Conservation (phyloP, 306 rosid genomes). For the Purshia tridentata region DNA sequence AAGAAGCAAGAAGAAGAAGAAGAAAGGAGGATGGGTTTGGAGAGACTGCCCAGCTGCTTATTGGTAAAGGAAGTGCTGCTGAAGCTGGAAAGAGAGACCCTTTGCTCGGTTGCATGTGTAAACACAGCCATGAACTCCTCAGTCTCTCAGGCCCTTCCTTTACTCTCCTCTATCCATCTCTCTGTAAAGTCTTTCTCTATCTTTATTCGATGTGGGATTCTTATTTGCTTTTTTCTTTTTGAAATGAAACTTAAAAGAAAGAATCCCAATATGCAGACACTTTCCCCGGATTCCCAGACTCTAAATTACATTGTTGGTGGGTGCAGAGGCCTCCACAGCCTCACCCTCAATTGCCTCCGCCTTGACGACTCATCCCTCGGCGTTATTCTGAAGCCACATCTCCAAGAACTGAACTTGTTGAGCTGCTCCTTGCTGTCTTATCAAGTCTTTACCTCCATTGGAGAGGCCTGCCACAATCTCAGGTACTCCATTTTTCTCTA, state of each 20-base stretch:
- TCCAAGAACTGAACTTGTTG: conserved; percentile 33
- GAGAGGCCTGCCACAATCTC: conserved; percentile 26
- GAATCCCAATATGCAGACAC: conserved; percentile 9
- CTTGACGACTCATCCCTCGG: conserved; percentile 23
- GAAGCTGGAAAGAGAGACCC: conserved; percentile 24
- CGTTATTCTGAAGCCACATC: conserved; percentile 8
- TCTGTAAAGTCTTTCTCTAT: conserved; percentile 5
- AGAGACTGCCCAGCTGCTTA: conserved; percentile 5
- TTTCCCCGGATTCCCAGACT: conserved; percentile 19
- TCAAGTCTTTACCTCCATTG: conserved; percentile 18
- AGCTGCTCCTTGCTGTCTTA: conserved; percentile 29
- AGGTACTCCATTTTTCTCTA: conserved; percentile 17
- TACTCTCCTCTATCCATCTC: conserved; percentile 29
- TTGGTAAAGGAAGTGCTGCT: conserved; percentile 18
- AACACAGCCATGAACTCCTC: conserved; percentile 16
- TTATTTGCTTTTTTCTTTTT: conserved; percentile 2
- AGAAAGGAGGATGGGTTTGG: conserved; percentile 9
- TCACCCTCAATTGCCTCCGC: conserved; percentile 34
- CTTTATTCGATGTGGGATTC: not conserved
- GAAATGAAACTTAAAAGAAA: not conserved
- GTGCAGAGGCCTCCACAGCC: conserved; percentile 20
- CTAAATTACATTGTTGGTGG: conserved; percentile 11
- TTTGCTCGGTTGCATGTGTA: conserved; percentile 33
- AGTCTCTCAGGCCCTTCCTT: conserved; percentile 19
- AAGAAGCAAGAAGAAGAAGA: not conserved